A percentile compares a stretch with the other conserved stretches of the same genome.
These are phyloP conservation scores for Flaveria linearis DNA, from an alignment of 129 eudicot species.

Conservation along the genomic window DNA sequence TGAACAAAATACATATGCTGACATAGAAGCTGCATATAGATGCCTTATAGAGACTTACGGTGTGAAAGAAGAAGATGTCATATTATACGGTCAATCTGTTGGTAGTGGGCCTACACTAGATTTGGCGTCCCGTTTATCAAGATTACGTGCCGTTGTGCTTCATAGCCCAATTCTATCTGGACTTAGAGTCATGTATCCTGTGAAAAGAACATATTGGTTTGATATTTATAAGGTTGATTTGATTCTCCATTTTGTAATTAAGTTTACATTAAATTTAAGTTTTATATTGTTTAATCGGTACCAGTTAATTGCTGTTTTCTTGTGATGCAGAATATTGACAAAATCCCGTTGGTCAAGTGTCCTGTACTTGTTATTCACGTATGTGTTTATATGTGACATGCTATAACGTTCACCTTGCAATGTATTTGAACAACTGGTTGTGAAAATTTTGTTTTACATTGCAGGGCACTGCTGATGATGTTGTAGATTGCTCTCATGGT, in stretches of 20 bases:
- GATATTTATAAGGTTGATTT: slow-evolving; percentile 86
- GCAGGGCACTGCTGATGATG: slow-evolving; percentile 98
- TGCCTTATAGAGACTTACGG: slow-evolving; percentile 82
- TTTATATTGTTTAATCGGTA: background rate
- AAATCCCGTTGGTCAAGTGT: slow-evolving; percentile 74
- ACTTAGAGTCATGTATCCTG: slow-evolving; percentile 97
- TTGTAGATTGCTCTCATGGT: slow-evolving; percentile 90
- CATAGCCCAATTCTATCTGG: slow-evolving; percentile 96
- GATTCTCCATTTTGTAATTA: background rate
- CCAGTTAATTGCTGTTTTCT: background rate
- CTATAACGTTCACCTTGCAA: background rate
- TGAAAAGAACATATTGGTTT: slow-evolving; percentile 92
- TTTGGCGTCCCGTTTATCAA: slow-evolving; percentile 73
- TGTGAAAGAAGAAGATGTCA: slow-evolving; percentile 80
- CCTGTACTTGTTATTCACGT: slow-evolving; percentile 93
- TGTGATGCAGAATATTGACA: slow-evolving; percentile 87
- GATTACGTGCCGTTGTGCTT: slow-evolving; percentile 91
- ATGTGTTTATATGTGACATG: slow-evolving; percentile 33
- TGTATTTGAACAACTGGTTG: background rate
- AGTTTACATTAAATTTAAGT: background rate
- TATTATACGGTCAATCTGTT: slow-evolving; percentile 94
- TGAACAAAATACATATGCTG: slow-evolving; percentile 95
- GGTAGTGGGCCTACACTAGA: slow-evolving; percentile 98
- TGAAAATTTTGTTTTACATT: background rate
- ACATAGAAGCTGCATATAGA: slow-evolving; percentile 90